Evolutionary conservation across 495 filamentous ascomycete species (phyloP), one percentile per base, ranked within the genome.

Genomic region (Podospora pseudoanserina): DNA sequence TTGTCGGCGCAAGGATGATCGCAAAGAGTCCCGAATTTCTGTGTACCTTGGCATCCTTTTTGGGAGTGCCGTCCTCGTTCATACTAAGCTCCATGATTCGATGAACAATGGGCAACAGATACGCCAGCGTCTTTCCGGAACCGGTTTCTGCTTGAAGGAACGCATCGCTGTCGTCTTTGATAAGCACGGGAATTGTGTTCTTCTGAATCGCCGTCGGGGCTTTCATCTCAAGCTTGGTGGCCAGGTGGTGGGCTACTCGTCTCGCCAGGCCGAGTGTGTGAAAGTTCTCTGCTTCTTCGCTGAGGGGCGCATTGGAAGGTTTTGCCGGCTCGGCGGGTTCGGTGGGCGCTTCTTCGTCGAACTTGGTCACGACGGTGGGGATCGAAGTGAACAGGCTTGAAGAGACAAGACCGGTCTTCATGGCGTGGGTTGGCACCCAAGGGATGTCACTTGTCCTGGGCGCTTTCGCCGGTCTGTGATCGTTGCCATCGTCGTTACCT

Each of bases 71-170:
- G 63, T 83, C 79, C 60, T 85, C 79, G 69, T 76, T 75, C n/a
- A 78, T 74, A 56, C 91, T 93, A 26, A 97, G 80, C 13, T 85
- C 80, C 81, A 96, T 89, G 62, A 99, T 91, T 57, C 92, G 84
- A 71, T 99, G 89, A 19, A 98, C 89, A 53, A 99, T 91, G 1
- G 95, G 95, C 5, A 99, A 77, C 11, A 97, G 83, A 76, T 98
- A 99, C 44, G 95, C 93, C 61, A 99, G 79, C 4, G 95, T 99
- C 79, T 99, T 99, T 75, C 95, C 95, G 0, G 96, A 99, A 39
- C 95, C 95, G 0, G 95, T 99, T 78, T 99, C 91, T 16, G 96
- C 96, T 77, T 97, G 95, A 28, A 99, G 90, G 74, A 97, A 98
- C 18, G 94, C 95, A 82, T 99, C 95, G 54, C 84, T 87, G 72